These are phyloP conservation scores for Aspergillus sp. DNA, from an alignment of 2,329 filamentous ascomycete species.

Conservation along the genomic window DNA sequence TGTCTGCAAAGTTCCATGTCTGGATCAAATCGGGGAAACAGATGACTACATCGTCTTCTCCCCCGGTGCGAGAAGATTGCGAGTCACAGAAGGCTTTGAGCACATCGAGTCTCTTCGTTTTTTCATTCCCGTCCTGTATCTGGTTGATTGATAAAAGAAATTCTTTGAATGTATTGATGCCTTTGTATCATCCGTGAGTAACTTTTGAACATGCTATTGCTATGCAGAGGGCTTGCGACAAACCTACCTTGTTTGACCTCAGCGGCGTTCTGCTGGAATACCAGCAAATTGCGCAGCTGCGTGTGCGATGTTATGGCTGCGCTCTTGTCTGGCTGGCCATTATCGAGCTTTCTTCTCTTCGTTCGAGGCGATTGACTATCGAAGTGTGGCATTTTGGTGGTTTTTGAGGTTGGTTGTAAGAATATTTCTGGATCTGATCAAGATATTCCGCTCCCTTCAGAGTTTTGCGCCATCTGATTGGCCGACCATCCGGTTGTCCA, in stretches of 20 bases:
- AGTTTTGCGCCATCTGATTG: slow-evolving; percentile 17
- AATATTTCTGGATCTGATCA: slow-evolving; percentile 1
- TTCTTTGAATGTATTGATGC: slow-evolving; percentile 38
- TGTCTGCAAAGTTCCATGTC: slow-evolving; percentile 76
- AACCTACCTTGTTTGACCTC: slow-evolving; percentile 58
- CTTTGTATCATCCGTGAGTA: slow-evolving; percentile 16
- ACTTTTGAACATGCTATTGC: not conserved
- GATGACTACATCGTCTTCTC: slow-evolving; percentile 49
- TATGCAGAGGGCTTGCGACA: slow-evolving; percentile 9
- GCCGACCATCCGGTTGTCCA: not conserved
- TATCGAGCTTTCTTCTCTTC: slow-evolving; percentile 37
- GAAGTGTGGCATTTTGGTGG: slow-evolving; percentile 26
- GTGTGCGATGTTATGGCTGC: slow-evolving; percentile 43
- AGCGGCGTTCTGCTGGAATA: slow-evolving; percentile 61
- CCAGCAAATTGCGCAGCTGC: slow-evolving; percentile 62
- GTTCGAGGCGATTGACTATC: slow-evolving; percentile 26
- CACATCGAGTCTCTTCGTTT: slow-evolving; percentile 35
- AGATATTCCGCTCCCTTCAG: slow-evolving; percentile 5
- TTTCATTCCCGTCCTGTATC: slow-evolving; percentile 29
- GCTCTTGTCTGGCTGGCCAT: slow-evolving; percentile 10
- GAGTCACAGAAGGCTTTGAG: slow-evolving; percentile 46
- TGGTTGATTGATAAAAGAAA: slow-evolving; percentile 37
- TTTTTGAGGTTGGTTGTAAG: slow-evolving; percentile 9
- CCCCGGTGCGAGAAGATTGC: slow-evolving; percentile 42
- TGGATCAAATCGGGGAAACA: slow-evolving; percentile 76